Percentiles rank a stretch among this genome's conserved stretches.
Conservation (phyloP, 1,139 yeast genomes). For the Yamadazyma songkhlaensis region DNA sequence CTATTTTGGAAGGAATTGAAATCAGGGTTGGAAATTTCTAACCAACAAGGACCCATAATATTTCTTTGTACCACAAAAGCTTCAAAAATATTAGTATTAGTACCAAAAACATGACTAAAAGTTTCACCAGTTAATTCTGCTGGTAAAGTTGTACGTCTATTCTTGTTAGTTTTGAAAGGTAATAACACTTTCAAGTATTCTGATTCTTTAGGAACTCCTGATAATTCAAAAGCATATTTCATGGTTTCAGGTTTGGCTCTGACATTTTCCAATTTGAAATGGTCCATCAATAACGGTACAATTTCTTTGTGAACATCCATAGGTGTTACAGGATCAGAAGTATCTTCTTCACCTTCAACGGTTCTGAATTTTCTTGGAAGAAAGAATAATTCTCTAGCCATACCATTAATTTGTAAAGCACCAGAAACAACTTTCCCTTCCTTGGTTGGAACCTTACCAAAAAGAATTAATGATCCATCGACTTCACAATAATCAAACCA, state of each 20-base stretch:
- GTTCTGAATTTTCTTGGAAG: slow-evolving; percentile 58
- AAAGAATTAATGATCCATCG: slow-evolving; percentile 66
- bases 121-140: slow-evolving; percentile 71
- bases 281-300: slow-evolving; percentile 58
- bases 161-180: slow-evolving; percentile 64
- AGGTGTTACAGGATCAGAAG: slow-evolving; percentile 41
- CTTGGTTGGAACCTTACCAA: slow-evolving; percentile 71
- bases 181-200: slow-evolving; percentile 78
- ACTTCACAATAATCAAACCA: slow-evolving; percentile 91
- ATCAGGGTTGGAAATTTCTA: slow-evolving; percentile 64
- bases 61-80: slow-evolving; percentile 78
- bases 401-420: slow-evolving; percentile 71
- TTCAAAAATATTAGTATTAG: slow-evolving; percentile 73
- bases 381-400: slow-evolving; percentile 71
- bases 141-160: slow-evolving; percentile 51
- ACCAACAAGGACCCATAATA: slow-evolving; percentile 98
- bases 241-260: slow-evolving; percentile 69
- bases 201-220: slow-evolving; percentile 74
- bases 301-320: slow-evolving; percentile 79
- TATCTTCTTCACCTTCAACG: slow-evolving; percentile 39
- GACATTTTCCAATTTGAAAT: slow-evolving; percentile 58
- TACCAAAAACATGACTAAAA: slow-evolving; percentile 78
- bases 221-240: slow-evolving; percentile 87
- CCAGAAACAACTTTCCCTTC: slow-evolving; percentile 67
- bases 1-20: slow-evolving; percentile 60